Evolutionary conservation across 352 stramenopile genomes (phyloP).

Genomic region (Blastocystis hominis): DNA sequence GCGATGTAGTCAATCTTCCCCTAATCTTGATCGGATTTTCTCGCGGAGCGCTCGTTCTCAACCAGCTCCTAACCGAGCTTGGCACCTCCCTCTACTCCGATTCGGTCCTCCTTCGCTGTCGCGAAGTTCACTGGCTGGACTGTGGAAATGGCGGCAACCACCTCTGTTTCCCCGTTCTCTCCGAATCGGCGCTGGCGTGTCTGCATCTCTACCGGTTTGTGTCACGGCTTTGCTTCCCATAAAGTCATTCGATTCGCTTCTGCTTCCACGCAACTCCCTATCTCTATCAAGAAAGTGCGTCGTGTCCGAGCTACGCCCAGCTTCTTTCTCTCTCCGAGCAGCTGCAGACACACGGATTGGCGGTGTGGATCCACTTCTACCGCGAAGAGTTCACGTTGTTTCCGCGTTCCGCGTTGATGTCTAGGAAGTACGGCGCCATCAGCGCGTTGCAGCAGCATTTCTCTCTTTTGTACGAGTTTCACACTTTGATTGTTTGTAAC

Average conservation of each 20-base stretch:
- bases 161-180: constrained; percentile 1
- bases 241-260: neutral
- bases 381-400: constrained; percentile 1
- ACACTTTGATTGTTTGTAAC: constrained; percentile 15
- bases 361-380: neutral
- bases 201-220: neutral
- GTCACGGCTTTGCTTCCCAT: neutral
- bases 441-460: neutral
- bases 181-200: neutral
- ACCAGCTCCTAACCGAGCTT: constrained; percentile 31
- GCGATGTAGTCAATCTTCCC: neutral
- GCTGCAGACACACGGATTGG: neutral
- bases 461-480: constrained; percentile 51
- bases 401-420: neutral
- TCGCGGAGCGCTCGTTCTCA: constrained; percentile 16
- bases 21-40: constrained; percentile 36
- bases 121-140: constrained; percentile 44
- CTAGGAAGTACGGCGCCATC: constrained; percentile 30
- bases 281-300: neutral
- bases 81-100: constrained; percentile 17
- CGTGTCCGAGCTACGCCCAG: neutral
- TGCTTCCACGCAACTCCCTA: constrained; percentile 38
- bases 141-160: constrained; percentile 1
- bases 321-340: neutral
- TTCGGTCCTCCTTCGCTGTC: neutral